Base-by-base conservation (phyloP, 371 early-diverging fungal species). In the Nosema muscidifuracis region DNA sequence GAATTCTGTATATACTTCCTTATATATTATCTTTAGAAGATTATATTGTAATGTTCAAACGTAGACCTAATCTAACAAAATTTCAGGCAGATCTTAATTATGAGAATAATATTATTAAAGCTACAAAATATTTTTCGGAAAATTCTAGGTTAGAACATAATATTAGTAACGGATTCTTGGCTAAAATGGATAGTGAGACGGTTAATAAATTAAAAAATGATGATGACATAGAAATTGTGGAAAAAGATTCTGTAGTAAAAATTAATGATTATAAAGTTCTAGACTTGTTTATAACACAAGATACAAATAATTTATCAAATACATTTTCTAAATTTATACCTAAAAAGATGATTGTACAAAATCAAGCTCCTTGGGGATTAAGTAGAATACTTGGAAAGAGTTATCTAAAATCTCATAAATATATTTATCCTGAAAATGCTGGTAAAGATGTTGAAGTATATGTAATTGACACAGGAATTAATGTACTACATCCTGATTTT, bases 391-490 rank as follows among this genome's bases (percentile, higher is more conserved):
- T 22, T 16, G 77, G 77, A 18, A 57, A 67, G 16, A 18, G 4
- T n/a, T 72, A 56, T 60, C n/a, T 57, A 4, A 87, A 85, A 50
- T 88, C 85, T 76, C 86, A 86, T 82, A 87, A 87, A 82, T 92
- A 91, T 77, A 73, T 84, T 13, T 88, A 91, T 83, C 83, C 87
- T 73, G 73, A 84, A 16, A 71, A 79, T 26, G 92, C 86, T 64
- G 95, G 95, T 30, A 84, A 87, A 4, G 90, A 87, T 55, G 87
- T 90, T 75, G 87, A 87, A 20, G 92, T 89, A 43, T 93, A 89
- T 82, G 88, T 93, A 24, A 87, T 94, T 38, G 94, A 94, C 82
- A 92, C 94, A 6, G 90, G 90, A 68, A 84, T 94, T 75, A 89
- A 86, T 77, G 78, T 84, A 30, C 73, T 72, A 1, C 91, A 92